A percentile compares a stretch with the other conserved stretches of the same genome.
These are phyloP conservation scores for Cephaloascus fragrans DNA, from an alignment of 805 yeast genomes.

Conservation along the genomic window DNA sequence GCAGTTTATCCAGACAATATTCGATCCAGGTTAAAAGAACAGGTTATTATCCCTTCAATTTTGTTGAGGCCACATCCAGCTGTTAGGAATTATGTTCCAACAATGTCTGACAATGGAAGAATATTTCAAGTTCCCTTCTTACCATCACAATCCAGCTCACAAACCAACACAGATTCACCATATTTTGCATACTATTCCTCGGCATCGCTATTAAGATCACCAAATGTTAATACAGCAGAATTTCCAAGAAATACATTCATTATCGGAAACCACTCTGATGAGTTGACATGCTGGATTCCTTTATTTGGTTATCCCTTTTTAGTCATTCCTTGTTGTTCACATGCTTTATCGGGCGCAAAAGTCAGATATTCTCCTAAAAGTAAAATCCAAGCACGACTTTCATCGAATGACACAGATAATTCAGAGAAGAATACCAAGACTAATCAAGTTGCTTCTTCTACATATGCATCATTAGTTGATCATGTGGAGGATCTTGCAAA, in stretches of 20 bases:
- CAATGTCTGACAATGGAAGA: slow-evolving; percentile 50
- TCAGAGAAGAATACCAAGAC: slow-evolving; percentile 6
- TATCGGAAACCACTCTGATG: slow-evolving; percentile 94
- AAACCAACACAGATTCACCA: slow-evolving; percentile 20
- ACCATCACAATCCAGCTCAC: slow-evolving; percentile 7
- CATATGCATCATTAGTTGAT: slow-evolving; percentile 80
- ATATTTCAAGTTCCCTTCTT: slow-evolving; percentile 47
- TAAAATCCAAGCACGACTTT: not conserved
- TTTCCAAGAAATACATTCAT: slow-evolving; percentile 67
- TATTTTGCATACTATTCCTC: slow-evolving; percentile 48
- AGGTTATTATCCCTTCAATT: slow-evolving; percentile 73
- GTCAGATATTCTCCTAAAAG: slow-evolving; percentile 48
- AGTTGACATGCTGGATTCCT: slow-evolving; percentile 93
- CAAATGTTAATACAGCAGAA: slow-evolving; percentile 50
- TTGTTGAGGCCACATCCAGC: slow-evolving; percentile 65
- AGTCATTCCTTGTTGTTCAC: slow-evolving; percentile 95
- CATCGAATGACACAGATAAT: slow-evolving; percentile 1
- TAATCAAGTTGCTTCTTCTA: slow-evolving; percentile 33
- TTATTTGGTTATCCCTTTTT: slow-evolving; percentile 76
- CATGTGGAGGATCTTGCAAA: slow-evolving; percentile 66
- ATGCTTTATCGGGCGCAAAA: slow-evolving; percentile 69
- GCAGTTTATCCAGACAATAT: slow-evolving; percentile 57
- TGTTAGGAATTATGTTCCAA: slow-evolving; percentile 40
- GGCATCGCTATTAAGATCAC: slow-evolving; percentile 38
- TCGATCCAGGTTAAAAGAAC: slow-evolving; percentile 52